Conservation (phyloP, 2,329 filamentous ascomycete genomes). For the Dactylella cylindrospora region DNA sequence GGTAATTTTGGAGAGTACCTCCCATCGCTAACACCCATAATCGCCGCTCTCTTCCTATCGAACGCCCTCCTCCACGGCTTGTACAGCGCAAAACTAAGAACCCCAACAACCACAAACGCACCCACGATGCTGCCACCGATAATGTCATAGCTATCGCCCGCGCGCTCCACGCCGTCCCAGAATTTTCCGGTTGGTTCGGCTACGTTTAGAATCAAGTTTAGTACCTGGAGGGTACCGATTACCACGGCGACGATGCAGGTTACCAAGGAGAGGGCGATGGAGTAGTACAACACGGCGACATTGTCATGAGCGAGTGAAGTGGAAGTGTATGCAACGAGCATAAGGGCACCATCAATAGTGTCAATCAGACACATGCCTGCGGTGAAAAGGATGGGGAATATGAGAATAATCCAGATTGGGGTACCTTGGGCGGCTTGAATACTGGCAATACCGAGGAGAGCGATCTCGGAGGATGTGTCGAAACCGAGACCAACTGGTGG, state of each 20-base stretch:
- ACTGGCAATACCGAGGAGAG: constrained; percentile 83
- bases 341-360: constrained; percentile 86
- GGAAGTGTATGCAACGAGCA: constrained; percentile 90
- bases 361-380: constrained; percentile 95
- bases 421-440: constrained; percentile 84
- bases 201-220: constrained; percentile 76
- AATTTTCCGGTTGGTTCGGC: constrained; percentile 68
- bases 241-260: constrained; percentile 81
- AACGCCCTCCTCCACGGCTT: constrained; percentile 72
- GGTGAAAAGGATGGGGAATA: constrained; percentile 91
- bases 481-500: constrained; percentile 74
- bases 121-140: constrained; percentile 85
- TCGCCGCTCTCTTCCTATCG: constrained; percentile 51
- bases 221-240: constrained; percentile 80
- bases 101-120: constrained; percentile 75
- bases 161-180: constrained; percentile 80
- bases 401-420: constrained; percentile 87
- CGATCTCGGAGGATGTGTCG: constrained; percentile 92
- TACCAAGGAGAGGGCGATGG: constrained; percentile 78
- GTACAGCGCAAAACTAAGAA: constrained; percentile 73
- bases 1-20: not conserved
- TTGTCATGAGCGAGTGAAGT: constrained; percentile 74
- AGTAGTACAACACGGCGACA: constrained; percentile 93
- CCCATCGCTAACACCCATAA: not conserved
- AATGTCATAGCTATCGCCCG: constrained; percentile 79